Evolutionary conservation across 2,329 filamentous ascomycete genomes (phyloP), one percentile per base, ranked within the genome.

Genomic region (Diaporthe batatas): DNA sequence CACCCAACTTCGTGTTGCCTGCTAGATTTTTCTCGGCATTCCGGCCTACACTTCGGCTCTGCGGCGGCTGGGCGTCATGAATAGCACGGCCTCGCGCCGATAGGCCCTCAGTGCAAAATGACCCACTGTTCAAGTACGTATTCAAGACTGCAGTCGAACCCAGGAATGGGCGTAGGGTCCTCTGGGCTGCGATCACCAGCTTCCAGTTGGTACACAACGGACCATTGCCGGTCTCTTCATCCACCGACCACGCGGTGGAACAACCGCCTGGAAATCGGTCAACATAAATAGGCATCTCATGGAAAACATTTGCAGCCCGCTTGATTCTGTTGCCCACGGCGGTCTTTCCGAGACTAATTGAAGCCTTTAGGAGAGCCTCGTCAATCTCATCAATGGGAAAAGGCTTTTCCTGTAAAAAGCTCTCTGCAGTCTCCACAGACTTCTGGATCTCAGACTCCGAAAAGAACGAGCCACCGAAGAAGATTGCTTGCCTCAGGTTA

Each of bases 391-490:
- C 87, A 72, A 94, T 91, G 0, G 82, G 83, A 0, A 93, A 86
- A 14, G 87, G 86, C 36, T 89, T 86, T 70, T 92, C 90, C 1
- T 83, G 80, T 16, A 97, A 79, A 77, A 98, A 98, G 47, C 86
- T 85, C 68, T 88, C 85, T 0, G 92, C 92, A 44, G 90, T 91
- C 36, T 92, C 86, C 0, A 96, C 81, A 0, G 93, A 89, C 36
- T 85, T 89, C 2, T 81, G 75, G 3, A 98, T 88, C 71, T 95
- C 90, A 0, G 86, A 83, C 0, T 84, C 81, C 0, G 90, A 89
- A 77, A 93, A 95, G 62, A 95, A 95, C 0, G 92, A 92, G 82
- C 94, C 95, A 14, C 90, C 91, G 81, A 96, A 97, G 79, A 98
- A 97, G 64, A 93, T 94, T 8, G 94, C 92, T 78, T 96, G 93